Base-by-base conservation (phyloP, 1,284 basidiomycete genomes). In the Heterobasidion occidentale region DNA sequence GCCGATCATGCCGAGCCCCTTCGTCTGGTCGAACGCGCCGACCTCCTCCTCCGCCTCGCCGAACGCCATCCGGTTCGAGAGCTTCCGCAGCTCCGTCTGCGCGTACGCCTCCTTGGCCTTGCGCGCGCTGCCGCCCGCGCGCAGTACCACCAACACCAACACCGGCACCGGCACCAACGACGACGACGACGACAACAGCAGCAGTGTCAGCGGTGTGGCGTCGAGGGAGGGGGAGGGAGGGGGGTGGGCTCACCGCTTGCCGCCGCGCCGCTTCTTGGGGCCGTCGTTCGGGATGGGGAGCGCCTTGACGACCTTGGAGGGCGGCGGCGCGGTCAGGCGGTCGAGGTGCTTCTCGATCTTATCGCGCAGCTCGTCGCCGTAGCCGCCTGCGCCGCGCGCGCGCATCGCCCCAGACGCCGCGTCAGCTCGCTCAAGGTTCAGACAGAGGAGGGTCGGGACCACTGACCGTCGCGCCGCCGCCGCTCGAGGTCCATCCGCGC, bases 91-190 rank as follows among this genome's bases (percentile, higher is more conserved):
- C 72, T 99, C 97, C 2, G 97, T 98, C 73, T 94, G 91, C 3
- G 94, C 95, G 67, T 96, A 94, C 6, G 92, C 91, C 72, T 99
- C 97, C 69, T 99, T 99, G 20, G 94, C 90, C 70, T 97, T 97
- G 51, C 97, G 86, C 1, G 96, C 97, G 9, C 94, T 94, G 61
- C 35, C 27, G 36, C 12, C 33, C 46, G 14, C 33, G n/a, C 27
- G 33, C 1, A 38, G 36, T 12, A 42, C 6, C 15, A 9, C 27
- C 27, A 47, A 33, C 9, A 42, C 27, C 20, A 9, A 34, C 19
- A 19, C 19, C 19, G 19, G 19, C 19, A 19, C 19, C 19, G n/a
- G n/a, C n/a, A n/a, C n/a, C n/a, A n/a, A n/a, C n/a, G n/a, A n/a
- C n/a, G 2, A 19, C 19, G 19, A 19, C 19, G 2, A 19, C 19